These are phyloP conservation scores for Neurospora sp. DNA, from an alignment of 495 filamentous ascomycete genomes.

Conservation along the genomic window DNA sequence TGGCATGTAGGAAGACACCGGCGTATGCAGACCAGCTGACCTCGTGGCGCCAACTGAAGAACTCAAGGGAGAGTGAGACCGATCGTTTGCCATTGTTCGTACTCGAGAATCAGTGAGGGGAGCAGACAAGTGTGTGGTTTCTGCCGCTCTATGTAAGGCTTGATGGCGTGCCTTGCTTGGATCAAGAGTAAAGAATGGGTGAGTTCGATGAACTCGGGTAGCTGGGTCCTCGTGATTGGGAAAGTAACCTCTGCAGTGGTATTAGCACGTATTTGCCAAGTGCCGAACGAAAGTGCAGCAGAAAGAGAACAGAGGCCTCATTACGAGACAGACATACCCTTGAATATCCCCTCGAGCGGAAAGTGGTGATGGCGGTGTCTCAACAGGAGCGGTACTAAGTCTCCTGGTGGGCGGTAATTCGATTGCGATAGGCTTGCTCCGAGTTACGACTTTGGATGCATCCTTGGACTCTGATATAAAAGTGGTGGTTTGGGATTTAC, in stretches of 20 bases:
- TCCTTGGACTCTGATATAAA: not conserved
- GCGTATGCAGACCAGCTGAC: slow-evolving; percentile 16
- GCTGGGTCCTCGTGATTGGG: slow-evolving; percentile 39
- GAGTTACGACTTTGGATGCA: not conserved
- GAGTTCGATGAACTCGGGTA: slow-evolving; percentile 24
- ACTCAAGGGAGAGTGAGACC: slow-evolving; percentile 1
- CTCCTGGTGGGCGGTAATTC: slow-evolving; percentile 26
- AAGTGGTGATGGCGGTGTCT: slow-evolving; percentile 32
- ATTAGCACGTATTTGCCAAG: not conserved
- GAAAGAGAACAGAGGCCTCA: slow-evolving; percentile 1
- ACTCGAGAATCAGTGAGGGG: slow-evolving; percentile 9
- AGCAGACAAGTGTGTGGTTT: slow-evolving; percentile 9
- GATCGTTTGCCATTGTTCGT: not conserved
- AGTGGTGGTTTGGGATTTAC: not conserved
- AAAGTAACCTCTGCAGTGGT: slow-evolving; percentile 36
- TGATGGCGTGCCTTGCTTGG: slow-evolving; percentile 23
- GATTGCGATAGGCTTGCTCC: slow-evolving; percentile 37
- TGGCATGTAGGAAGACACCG: slow-evolving; percentile 34
- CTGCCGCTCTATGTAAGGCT: slow-evolving; percentile 20
- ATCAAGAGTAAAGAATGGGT: slow-evolving; percentile 29
- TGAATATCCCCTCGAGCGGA: slow-evolving; percentile 40
- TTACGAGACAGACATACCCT: slow-evolving; percentile 27
- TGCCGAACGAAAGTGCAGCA: not conserved
- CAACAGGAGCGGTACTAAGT: slow-evolving; percentile 20
- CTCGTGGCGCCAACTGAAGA: not conserved